Percentiles rank a stretch among this genome's conserved stretches.
Conservation (phyloP, 2,329 filamentous ascomycete genomes). For the Lasiodiplodia theobromae region DNA sequence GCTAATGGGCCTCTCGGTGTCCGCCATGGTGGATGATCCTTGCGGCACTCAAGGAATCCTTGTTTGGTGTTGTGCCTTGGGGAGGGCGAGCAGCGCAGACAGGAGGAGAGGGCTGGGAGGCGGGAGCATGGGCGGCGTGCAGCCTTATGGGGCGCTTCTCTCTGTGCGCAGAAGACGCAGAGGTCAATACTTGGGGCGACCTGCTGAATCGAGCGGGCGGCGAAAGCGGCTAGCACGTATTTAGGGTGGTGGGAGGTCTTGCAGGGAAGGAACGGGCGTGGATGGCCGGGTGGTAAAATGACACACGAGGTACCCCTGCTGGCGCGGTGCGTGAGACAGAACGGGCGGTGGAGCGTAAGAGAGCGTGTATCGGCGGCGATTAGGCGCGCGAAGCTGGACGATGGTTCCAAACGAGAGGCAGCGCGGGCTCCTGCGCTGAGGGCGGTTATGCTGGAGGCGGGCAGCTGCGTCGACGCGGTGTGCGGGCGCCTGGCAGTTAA, state of each 20-base stretch:
- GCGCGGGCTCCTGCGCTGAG: background rate
- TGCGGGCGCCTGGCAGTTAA: slow-evolving; percentile 18
- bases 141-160: slow-evolving; percentile 24
- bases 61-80: background rate
- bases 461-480: slow-evolving; percentile 2
- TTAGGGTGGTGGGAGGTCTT: slow-evolving; percentile 25
- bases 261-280: slow-evolving; percentile 21
- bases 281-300: slow-evolving; percentile 22
- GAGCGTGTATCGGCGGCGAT: slow-evolving; percentile 24
- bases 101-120: slow-evolving; percentile 4
- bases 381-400: slow-evolving; percentile 4
- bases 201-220: slow-evolving; percentile 25
- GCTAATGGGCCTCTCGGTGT: slow-evolving; percentile 40
- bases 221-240: slow-evolving; percentile 17
- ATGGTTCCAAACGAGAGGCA: slow-evolving; percentile 5
- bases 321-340: slow-evolving; percentile 25
- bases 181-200: slow-evolving; percentile 5
- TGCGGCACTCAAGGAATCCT: slow-evolving; percentile 13
- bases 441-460: background rate
- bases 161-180: background rate
- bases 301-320: slow-evolving; percentile 28
- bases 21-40: slow-evolving; percentile 28
- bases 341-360: slow-evolving; percentile 26
- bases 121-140: slow-evolving; percentile 17
- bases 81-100: slow-evolving; percentile 2